Evolutionary conservation across 805 yeast species (phyloP).

Genomic region (Diddensiella transvaalensis): DNA sequence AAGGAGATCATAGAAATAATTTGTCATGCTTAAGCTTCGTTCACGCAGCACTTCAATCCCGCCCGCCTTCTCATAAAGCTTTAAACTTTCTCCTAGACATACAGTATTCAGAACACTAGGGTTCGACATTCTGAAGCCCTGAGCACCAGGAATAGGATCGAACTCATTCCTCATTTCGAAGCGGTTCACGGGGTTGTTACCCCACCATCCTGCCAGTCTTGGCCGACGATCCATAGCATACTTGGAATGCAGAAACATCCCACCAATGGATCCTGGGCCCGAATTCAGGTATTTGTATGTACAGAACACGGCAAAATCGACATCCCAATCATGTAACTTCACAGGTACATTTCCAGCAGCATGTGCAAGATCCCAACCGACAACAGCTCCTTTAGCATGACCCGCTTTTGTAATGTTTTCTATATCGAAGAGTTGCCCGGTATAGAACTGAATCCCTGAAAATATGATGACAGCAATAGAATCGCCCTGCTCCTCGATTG

Average conservation of each 20-base stretch:
- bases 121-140: conserved; percentile 85
- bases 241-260: conserved; percentile 69
- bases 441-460: conserved; percentile 87
- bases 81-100: conserved; percentile 62
- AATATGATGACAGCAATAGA: conserved; percentile 70
- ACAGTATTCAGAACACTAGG: conserved; percentile 86
- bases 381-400: conserved; percentile 46
- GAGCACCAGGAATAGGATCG: conserved; percentile 79
- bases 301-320: conserved; percentile 95
- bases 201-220: conserved; percentile 97
- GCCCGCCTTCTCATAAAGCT: conserved; percentile 55
- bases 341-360: conserved; percentile 86
- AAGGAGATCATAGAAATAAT: conserved; percentile 49
- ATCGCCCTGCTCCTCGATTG: conserved; percentile 54
- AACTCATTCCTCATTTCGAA: conserved; percentile 77
- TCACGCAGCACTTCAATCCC: conserved; percentile 57
- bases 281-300: conserved; percentile 86
- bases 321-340: conserved; percentile 78
- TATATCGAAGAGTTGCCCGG: conserved; percentile 85
- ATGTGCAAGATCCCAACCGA: conserved; percentile 96
- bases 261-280: conserved; percentile 94
- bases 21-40: conserved; percentile 57
- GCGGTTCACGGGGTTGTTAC: conserved; percentile 65
- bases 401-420: conserved; percentile 62
- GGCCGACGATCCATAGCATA: conserved; percentile 41